These are phyloP conservation scores for Purshia tridentata DNA, from an alignment of 306 rosid genomes.

Conservation along the genomic window DNA sequence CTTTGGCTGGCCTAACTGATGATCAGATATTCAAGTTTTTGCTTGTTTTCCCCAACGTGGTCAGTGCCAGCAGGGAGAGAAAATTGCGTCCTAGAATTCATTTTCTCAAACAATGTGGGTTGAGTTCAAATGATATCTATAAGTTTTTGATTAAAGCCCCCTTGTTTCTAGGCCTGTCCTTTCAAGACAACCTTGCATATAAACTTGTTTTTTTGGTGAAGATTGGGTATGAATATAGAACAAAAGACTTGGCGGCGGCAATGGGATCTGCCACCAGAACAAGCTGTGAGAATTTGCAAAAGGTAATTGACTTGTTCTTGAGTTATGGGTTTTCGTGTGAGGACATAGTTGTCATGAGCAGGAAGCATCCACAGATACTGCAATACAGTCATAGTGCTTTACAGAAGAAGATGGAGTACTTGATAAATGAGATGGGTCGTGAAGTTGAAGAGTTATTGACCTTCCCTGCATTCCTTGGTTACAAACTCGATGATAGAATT, in stretches of 20 bases:
- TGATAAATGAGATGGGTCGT: constrained; percentile 69
- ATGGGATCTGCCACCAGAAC: constrained; percentile 61
- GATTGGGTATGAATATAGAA: constrained; percentile 65
- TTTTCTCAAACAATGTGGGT: constrained; percentile 78
- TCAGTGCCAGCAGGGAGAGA: constrained; percentile 70
- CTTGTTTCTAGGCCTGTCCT: constrained; percentile 59
- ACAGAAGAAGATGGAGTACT: constrained; percentile 72
- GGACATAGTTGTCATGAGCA: constrained; percentile 69
- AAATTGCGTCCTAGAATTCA: constrained; percentile 66
- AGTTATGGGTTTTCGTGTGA: constrained; percentile 54
- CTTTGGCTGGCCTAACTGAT: constrained; percentile 55
- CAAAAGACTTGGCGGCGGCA: constrained; percentile 61
- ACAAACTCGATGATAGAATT: constrained; percentile 67
- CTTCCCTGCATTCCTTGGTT: constrained; percentile 83
- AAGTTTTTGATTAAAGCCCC: constrained; percentile 78
- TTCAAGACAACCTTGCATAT: constrained; percentile 48
- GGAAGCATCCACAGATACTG: constrained; percentile 75
- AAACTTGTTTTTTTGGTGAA: constrained; percentile 66
- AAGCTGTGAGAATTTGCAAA: constrained; percentile 68
- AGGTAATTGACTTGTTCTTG: constrained; percentile 57
- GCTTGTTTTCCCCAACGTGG: constrained; percentile 51
- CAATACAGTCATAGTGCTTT: constrained; percentile 56
- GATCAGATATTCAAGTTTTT: constrained; percentile 57
- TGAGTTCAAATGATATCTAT: constrained; percentile 52
- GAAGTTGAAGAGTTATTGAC: constrained; percentile 57